A percentile compares a stretch with the other conserved stretches of the same genome.
Evolutionary conservation across 2,329 filamentous ascomycete species (phyloP).

Genomic region (Beauveria scarabaeidicola): DNA sequence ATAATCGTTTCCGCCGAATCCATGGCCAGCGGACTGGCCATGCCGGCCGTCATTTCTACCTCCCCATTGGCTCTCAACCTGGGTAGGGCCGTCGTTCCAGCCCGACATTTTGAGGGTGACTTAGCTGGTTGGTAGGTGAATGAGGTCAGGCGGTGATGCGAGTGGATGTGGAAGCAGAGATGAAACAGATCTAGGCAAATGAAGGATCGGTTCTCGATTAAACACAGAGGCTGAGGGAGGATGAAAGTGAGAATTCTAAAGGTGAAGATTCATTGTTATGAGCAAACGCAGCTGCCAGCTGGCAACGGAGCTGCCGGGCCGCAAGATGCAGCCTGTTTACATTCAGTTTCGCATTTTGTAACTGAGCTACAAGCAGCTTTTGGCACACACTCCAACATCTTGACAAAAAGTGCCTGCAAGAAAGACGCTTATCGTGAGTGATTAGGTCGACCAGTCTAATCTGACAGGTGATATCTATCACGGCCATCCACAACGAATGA

Average conservation of each 20-base stretch:
- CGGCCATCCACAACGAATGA: no score
- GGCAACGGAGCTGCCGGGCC: background rate
- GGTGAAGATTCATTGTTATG: background rate
- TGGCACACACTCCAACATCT: no score
- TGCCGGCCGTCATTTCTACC: background rate
- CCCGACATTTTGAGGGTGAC: background rate
- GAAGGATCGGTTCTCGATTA: no score
- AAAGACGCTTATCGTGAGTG: no score
- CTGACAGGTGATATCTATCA: no score
- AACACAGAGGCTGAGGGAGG: background rate
- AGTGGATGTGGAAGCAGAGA: background rate
- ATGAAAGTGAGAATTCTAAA: background rate
- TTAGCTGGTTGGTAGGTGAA: no score
- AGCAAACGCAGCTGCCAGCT: conserved; percentile 7
- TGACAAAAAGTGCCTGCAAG: no score
- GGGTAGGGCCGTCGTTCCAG: background rate
- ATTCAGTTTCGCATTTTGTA: background rate
- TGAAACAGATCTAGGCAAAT: no score
- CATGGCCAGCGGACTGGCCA: background rate
- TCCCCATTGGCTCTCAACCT: conserved; percentile 1
- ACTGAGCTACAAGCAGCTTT: background rate
- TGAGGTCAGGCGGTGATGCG: background rate
- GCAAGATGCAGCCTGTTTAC: background rate
- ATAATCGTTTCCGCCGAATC: background rate
- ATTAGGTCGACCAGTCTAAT: no score